These are phyloP conservation scores for Conticribra guillardii DNA, from an alignment of 108 stramenopile species.

Conservation along the genomic window DNA sequence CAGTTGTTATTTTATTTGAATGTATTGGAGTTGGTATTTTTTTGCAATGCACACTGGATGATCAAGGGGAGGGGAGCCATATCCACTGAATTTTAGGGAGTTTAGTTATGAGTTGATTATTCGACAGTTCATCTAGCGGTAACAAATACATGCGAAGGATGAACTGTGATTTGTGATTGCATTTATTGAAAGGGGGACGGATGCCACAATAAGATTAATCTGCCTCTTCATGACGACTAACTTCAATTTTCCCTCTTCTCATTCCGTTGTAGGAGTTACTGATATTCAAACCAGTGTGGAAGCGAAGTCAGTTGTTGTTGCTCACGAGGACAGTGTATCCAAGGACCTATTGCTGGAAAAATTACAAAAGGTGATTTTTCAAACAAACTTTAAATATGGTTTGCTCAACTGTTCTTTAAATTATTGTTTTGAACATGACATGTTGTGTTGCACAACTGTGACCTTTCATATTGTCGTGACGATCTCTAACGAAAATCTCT, in stretches of 20 bases:
- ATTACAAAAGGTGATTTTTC: slow-evolving; percentile 67
- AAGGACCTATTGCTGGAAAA: slow-evolving; percentile 71
- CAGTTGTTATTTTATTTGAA: background rate
- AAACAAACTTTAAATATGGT: background rate
- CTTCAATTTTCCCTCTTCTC: background rate
- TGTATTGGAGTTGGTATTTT: background rate
- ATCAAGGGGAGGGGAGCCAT: no score
- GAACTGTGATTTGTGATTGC: slow-evolving; percentile 3
- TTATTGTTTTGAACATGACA: background rate
- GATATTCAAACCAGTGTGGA: slow-evolving; percentile 74
- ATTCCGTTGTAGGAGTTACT: slow-evolving; percentile 53
- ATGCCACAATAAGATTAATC: background rate
- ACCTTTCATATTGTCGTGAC: no score
- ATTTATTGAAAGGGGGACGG: background rate
- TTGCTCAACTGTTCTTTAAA: background rate
- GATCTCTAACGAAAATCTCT: no score
- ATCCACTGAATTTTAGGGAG: background rate
- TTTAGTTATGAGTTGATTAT: background rate
- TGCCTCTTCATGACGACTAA: background rate
- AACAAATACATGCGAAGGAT: no score
- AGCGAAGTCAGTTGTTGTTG: slow-evolving; percentile 72
- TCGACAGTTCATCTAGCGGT: no score
- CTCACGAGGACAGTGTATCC: slow-evolving; percentile 59
- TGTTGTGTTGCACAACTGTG: background rate
- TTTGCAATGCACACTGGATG: no score